Conservation (phyloP, 176 grass and related monocot genomes). For the Raddia guianensis region DNA sequence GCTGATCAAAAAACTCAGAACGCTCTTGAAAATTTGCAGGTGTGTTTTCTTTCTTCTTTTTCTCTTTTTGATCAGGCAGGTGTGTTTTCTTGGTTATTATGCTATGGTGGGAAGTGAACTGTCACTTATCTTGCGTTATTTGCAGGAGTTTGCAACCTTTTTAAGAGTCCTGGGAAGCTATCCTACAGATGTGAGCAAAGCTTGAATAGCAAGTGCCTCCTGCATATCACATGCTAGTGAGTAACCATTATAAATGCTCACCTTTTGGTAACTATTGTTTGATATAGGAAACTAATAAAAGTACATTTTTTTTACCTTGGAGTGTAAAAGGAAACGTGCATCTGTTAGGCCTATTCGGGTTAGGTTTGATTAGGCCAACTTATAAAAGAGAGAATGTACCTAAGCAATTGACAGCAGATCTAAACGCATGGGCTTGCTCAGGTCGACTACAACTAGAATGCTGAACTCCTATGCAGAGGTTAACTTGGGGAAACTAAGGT, state of each 20-base stretch:
- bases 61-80: slow-evolving; percentile 36
- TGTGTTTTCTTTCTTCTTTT: slow-evolving; percentile 29
- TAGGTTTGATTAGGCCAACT: background rate
- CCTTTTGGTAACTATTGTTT: slow-evolving; percentile 22
- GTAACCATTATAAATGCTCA: slow-evolving; percentile 25
- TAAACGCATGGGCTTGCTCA: background rate
- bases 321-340: slow-evolving; percentile 6
- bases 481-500: background rate
- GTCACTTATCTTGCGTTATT: slow-evolving; percentile 43
- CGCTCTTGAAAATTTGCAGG: slow-evolving; percentile 90
- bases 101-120: background rate
- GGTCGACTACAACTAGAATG: background rate
- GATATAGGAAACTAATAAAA: background rate
- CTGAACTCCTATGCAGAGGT: background rate
- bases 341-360: slow-evolving; percentile 2
- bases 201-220: slow-evolving; percentile 42
- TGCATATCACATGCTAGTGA: slow-evolving; percentile 36
- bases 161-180: slow-evolving; percentile 81
- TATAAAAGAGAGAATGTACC: background rate
- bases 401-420: background rate
- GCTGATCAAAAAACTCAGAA: slow-evolving; percentile 81
- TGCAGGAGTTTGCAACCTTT: slow-evolving; percentile 84
- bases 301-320: background rate
- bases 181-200: slow-evolving; percentile 66
- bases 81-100: slow-evolving; percentile 36